phyloP scores from a whole-genome alignment of 805 yeast genomes.

The Yarrowia divulgata region DNA sequence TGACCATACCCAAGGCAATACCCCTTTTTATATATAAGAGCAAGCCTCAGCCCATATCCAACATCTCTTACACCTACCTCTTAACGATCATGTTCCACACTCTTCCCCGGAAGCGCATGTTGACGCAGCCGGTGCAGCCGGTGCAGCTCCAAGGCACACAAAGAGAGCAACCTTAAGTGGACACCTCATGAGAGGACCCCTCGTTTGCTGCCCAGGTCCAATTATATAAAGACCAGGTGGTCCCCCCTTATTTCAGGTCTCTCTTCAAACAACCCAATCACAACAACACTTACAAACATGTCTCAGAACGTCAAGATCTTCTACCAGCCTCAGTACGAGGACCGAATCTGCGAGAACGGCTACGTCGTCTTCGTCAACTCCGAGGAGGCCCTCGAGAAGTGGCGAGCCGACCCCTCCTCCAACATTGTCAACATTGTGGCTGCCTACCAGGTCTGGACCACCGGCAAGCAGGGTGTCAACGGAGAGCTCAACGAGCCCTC shows the following conservation, averaged over 20 bases:
- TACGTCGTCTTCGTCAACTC: conserved; percentile 36
- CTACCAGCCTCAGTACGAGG: conserved; percentile 40
- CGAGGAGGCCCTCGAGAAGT: conserved; percentile 28
- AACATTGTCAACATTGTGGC: conserved; percentile 33
- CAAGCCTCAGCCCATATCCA: background rate
- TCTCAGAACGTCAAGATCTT: conserved; percentile 36
- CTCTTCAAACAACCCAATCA: background rate
- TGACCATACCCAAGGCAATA: background rate
- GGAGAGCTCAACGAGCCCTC: conserved; percentile 39
- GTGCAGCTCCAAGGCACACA: conserved; percentile 16
- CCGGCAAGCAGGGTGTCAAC: conserved; percentile 38
- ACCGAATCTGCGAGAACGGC: conserved; percentile 40
- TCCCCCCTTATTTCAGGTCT: background rate
- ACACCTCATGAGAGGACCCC: conserved; percentile 1
- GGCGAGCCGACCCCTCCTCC: conserved; percentile 29
- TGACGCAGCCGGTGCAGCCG: background rate
- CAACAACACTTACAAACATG: conserved; percentile 11
- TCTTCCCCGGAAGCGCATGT: conserved; percentile 19
- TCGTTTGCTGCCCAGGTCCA: conserved; percentile 19
- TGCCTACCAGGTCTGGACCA: conserved; percentile 38
- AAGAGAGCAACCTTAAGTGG: conserved; percentile 37
- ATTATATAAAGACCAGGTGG: conserved; percentile 20
- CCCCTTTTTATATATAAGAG: background rate
- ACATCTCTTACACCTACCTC: background rate
- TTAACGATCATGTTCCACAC: background rate